Conservation (phyloP, 106 monocot species). For the Allium fistulosum region DNA sequence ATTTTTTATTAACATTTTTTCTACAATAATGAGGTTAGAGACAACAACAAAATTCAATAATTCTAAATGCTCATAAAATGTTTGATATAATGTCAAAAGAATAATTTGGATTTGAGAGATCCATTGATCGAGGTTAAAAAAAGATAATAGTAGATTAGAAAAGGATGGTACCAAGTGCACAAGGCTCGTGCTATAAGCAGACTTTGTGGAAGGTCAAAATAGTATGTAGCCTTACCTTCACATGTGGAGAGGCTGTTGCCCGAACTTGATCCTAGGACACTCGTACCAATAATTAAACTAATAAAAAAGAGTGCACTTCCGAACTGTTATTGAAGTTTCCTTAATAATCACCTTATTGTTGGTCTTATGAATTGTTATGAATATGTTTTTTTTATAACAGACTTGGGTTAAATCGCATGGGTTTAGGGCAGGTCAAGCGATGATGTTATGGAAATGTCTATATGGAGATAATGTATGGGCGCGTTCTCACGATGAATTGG, state of each 20-base stretch:
- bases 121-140: too few relatives aligned
- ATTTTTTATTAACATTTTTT: too few relatives aligned
- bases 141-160: too few relatives aligned
- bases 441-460: constrained; percentile 96
- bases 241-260: not conserved
- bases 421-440: constrained; percentile 74
- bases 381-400: constrained; percentile 25
- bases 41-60: too few relatives aligned
- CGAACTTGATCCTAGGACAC: not conserved
- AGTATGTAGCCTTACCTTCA: not conserved
- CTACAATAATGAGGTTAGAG: too few relatives aligned
- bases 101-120: too few relatives aligned
- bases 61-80: too few relatives aligned
- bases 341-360: not conserved
- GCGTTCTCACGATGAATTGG: constrained; percentile 57
- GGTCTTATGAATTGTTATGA: not conserved
- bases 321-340: not conserved
- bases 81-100: too few relatives aligned
- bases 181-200: not conserved
- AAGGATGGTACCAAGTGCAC: too few relatives aligned
- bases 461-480: constrained; percentile 84
- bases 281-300: not conserved
- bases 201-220: not conserved
- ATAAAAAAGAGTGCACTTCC: not conserved
- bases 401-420: constrained; percentile 89